Base-by-base conservation (phyloP, 1,139 yeast species). In the Blastobotrys capitulatus region DNA sequence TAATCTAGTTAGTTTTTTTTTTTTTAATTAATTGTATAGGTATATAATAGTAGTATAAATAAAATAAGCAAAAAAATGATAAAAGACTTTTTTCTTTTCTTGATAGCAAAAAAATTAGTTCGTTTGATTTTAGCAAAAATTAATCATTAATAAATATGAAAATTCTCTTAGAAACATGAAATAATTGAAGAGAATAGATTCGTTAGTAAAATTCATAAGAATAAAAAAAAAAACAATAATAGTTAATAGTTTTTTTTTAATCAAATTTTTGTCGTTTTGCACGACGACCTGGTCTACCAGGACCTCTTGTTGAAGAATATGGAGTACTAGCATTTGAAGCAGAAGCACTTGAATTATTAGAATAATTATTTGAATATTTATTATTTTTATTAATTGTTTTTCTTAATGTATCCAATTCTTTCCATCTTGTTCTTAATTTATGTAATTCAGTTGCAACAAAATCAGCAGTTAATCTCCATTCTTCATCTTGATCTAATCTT, bases 391-490 rank as follows among this genome's bases (percentile, higher is more conserved):
- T 37, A 25, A 40, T 18, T 26, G 54, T 42, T 41, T 49, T 52
- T 13, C 57, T 39, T 19, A 42, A 42, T 20, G 34, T 41, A 32
- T 58, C 61, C 32, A 59, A 53, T 39, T 55, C 54, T 22, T 50
- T 47, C 61, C 61, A 59, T 36, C 54, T 50, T 12, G 42, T 44
- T 29, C 56, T 52, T 47, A 59, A 44, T 19, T 50, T 51, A 20
- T 49, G 38, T 25, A 59, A 43, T 15, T 52, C 48, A 7, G 38
- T 46, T 34, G 55, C 48, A 35, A 57, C 53, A 41, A 52, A 48
- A 31, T 56, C 54, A 13, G 63, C 63, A 6, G 57, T 56, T 16
- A 47, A 46, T 15, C 51, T 45, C 63, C 63, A 60, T 38, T 57
- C 58, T 27, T 54, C 59, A 34, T 58, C 62, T 31, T 58, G 53